Evolutionary conservation across 805 yeast species (phyloP), one percentile per base, ranked within the genome.

Genomic region (Sugiyamaella boreocaroliniensis): DNA sequence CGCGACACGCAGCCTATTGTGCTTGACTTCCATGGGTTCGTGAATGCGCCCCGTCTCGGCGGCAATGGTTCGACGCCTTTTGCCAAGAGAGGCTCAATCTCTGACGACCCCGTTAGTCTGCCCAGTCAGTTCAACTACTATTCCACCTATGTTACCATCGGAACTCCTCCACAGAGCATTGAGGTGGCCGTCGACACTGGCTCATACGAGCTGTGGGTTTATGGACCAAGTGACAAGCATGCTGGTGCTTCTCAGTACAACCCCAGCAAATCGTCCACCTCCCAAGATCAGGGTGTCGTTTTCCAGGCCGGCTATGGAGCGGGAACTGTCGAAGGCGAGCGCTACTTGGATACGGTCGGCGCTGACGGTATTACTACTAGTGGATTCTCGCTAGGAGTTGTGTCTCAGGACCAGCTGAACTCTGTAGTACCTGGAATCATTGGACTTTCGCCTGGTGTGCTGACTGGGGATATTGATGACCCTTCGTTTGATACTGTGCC

Each of bases 171-270:
- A 0, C 83, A 82, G 59, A 63, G 70, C 10, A 70, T 83, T 4
- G 71, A 70, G 2, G 80, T 83, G 4, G 64, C 81, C 40, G 63
- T 83, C n/a, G 89, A 83, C 61, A 83, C 88, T 1, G 89, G 88
- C 2, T 82, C 87, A 0, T 74, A 83, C 0, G 88, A 83, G 62
- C 63, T 82, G 47, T 82, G 85, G 85, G 77, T 49, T 37, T 40
- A 19, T 16, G 34, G 20, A 14, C 32, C 48, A 7, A 20, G n/a
- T 29, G 48, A 45, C 48, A 16, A 37, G 22, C 29, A 45, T 10
- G 29, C 40, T n/a, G 22, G 26, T n/a, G 18, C 50, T 37, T 45
- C 43, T 12, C 37, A 22, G 14, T 53, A 42, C 51, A 42, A 22
- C 29, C 11, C 40, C 41, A 40, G 29, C 19, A 16, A 16, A 14